These are phyloP conservation scores for Persicaria tinctoria DNA, from an alignment of 148 eudicot genomes.

Conservation along the genomic window DNA sequence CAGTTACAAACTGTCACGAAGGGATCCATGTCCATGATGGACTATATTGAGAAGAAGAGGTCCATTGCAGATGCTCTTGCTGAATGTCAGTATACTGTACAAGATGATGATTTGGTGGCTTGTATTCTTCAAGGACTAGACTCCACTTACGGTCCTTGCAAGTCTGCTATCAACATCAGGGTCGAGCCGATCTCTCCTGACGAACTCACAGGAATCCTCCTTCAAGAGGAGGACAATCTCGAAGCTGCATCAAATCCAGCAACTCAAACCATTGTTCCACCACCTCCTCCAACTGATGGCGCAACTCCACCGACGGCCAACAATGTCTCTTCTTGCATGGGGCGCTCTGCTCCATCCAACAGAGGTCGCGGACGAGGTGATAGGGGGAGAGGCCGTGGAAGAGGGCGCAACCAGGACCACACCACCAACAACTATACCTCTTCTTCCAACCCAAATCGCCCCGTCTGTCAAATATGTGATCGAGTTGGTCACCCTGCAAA, in stretches of 20 bases:
- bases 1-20: neutral
- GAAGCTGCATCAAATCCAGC: neutral
- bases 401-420: too few species aligned
- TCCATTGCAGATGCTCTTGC: neutral
- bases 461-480: neutral
- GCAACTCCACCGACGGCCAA: too few species aligned
- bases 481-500: neutral
- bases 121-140: neutral
- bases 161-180: neutral
- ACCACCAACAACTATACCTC: too few species aligned
- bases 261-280: neutral
- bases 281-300: too few species aligned
- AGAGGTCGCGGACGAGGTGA: neutral
- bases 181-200: neutral
- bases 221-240: neutral
- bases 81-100: neutral
- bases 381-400: too few species aligned
- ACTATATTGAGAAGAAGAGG: neutral
- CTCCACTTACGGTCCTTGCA: neutral
- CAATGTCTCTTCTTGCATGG: too few species aligned
- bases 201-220: neutral
- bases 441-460: neutral
- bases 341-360: too few species aligned
- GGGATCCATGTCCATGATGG: neutral
- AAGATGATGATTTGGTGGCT: neutral